A percentile compares a stretch with the other conserved stretches of the same genome.
These are phyloP conservation scores for Calvatia gigantea DNA, from an alignment of 768 basidiomycete species.

Conservation along the genomic window DNA sequence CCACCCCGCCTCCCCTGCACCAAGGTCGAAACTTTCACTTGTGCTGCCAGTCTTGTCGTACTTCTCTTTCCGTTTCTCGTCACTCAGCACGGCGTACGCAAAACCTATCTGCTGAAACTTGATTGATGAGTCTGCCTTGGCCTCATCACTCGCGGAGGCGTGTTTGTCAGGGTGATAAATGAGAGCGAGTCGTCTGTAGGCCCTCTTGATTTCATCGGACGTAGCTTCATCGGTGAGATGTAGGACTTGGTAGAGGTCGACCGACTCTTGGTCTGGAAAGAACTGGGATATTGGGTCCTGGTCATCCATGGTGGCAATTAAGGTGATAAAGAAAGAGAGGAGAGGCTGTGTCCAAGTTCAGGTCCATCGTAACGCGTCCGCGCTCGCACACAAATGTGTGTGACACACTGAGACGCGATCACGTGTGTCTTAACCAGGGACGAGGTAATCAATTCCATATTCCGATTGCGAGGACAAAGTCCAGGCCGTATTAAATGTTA, in stretches of 20 bases:
- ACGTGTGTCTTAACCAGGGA: too few relatives aligned
- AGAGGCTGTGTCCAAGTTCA: not conserved
- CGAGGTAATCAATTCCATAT: too few relatives aligned
- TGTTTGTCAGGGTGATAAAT: slow-evolving; percentile 91
- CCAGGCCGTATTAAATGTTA: too few relatives aligned
- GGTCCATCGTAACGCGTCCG: slow-evolving; percentile 12
- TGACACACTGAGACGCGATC: too few relatives aligned
- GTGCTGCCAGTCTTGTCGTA: slow-evolving; percentile 90
- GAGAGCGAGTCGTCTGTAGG: slow-evolving; percentile 84
- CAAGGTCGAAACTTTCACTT: slow-evolving; percentile 70
- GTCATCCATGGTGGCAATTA: slow-evolving; percentile 51
- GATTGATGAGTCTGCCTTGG: slow-evolving; percentile 63
- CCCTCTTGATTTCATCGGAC: slow-evolving; percentile 69
- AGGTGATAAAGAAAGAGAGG: slow-evolving; percentile 13
- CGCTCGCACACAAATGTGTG: too few relatives aligned
- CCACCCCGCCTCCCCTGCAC: slow-evolving; percentile 84
- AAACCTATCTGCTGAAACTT: slow-evolving; percentile 94
- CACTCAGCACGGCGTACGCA: slow-evolving; percentile 85
- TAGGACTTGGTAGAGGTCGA: slow-evolving; percentile 80
- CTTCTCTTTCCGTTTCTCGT: slow-evolving; percentile 66
- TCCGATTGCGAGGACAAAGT: too few relatives aligned
- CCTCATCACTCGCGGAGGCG: slow-evolving; percentile 49
- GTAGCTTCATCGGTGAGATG: slow-evolving; percentile 50
- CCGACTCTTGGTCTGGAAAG: slow-evolving; percentile 68
- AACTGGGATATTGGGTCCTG: slow-evolving; percentile 72